Percentiles rank a stretch among this genome's conserved stretches.
Evolutionary conservation across 1,139 yeast species (phyloP).

Genomic region (Zygoascus hellenicus): DNA sequence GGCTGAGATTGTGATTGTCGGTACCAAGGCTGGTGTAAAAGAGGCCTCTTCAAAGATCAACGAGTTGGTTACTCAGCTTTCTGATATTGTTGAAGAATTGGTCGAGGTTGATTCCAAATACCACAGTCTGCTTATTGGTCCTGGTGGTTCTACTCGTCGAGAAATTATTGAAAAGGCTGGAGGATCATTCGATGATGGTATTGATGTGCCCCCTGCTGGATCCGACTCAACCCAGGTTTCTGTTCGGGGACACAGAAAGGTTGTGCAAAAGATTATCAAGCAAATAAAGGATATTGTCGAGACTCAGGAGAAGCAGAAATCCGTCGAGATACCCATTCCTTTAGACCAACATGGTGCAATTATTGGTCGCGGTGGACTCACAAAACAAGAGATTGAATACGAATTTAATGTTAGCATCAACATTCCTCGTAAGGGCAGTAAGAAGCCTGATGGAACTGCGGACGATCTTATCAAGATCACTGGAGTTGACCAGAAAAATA

Average conservation of each 20-base stretch:
- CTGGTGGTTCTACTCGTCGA: conserved; percentile 69
- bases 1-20: conserved; percentile 60
- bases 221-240: conserved; percentile 54
- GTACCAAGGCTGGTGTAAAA: conserved; percentile 74
- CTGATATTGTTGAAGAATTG: conserved; percentile 56
- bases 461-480: conserved; percentile 28
- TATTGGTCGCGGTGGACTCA: conserved; percentile 77
- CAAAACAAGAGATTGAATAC: conserved; percentile 66
- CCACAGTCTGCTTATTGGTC: conserved; percentile 77
- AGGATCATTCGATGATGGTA: conserved; percentile 46
- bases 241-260: conserved; percentile 67
- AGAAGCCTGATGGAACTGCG: conserved; percentile 40
- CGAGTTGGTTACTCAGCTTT: conserved; percentile 58
- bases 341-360: conserved; percentile 70
- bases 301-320: conserved; percentile 57
- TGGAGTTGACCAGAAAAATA: conserved; percentile 30
- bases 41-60: conserved; percentile 63
- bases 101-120: conserved; percentile 71
- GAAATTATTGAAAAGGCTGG: conserved; percentile 78
- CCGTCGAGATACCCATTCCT: conserved; percentile 56
- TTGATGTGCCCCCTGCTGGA: conserved; percentile 71
- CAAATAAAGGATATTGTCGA: conserved; percentile 61
- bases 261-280: conserved; percentile 65
- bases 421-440: conserved; percentile 55
- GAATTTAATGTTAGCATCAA: conserved; percentile 59